Base-by-base conservation (phyloP, 139 green algal species). In the Micractinium conductrix region DNA sequence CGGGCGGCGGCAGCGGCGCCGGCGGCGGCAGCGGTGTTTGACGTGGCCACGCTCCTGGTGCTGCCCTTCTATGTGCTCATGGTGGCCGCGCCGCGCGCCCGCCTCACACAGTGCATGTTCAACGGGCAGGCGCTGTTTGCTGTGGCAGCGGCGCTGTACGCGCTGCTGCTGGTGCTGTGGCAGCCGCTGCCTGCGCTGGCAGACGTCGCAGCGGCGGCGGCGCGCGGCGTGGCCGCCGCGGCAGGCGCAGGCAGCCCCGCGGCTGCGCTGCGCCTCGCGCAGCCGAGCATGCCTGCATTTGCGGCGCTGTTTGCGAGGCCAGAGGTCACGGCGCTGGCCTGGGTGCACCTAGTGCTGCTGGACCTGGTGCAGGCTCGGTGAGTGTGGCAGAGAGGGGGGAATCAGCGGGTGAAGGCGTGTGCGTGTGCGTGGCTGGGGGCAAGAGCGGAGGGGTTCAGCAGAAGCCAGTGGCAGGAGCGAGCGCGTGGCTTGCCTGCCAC, bases 311-410 rank as follows among this genome's bases (percentile, higher is more conserved):
- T 95, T 67, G 65, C 86, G 58, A 50, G 65, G 24, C 55, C 78
- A 17, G 60, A 80, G 10, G 30, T 91, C 5, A 93, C 91, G 7
- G 85, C 86, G 0, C 65, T 95, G 42, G 86, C 92, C 0, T 98
- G 95, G 95, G 70, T 96, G 58, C 93, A 98, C 86, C 90, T 98
- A 40, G 81, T 98, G 48, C 79, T 94, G 40, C 80, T 98, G 28
- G 95, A 98, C 81, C 88, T 98, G 24, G 92, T 94, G 48, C 90
- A 95, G n/a, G 95, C 93, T 14, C 89, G 93, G 93, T 94, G 68
- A 58, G 74, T n/a, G 24, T 9, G 24, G 22, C 35, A 42, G 21
- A 1, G 21, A 38, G 28, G 40, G 17, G 14, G 37, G 44, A 44
- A 68, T n/a, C 45, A 48, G 67, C 60, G 22, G 43, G 38, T 38